Evolutionary conservation across 768 basidiomycete genomes (phyloP), one percentile per base, ranked within the genome.

Genomic region (Rhodotorula sphaerocarpa): DNA sequence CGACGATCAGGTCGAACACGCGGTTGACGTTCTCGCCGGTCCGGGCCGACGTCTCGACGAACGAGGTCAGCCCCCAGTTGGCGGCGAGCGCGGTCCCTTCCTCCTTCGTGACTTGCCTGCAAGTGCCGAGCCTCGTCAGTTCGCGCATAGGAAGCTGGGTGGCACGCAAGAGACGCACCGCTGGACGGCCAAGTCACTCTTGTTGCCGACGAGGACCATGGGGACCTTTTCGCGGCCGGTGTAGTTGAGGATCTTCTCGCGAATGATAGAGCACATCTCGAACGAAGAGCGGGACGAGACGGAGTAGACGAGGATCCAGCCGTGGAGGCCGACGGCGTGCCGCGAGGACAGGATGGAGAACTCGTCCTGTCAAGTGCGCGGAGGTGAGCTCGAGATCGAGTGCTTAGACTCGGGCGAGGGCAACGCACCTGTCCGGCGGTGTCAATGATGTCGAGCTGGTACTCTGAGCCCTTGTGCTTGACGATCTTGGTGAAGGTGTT

Each of bases 381-480:
- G n/a, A 16, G 50, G n/a, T 15, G 5, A 15, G 30, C 15, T 36
- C 28, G 41, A 59, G 60, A 31, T 33, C 34, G 21, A 63, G 54
- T 36, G 33, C 4, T 47, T 50, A 61, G 25, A 55, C 34, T 30
- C 51, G 63, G 66, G 41, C 2, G 2, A 16, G 41, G 6, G 5
- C 16, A 50, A 44, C 74, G 82, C 59, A 89, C 91, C 83, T 96
- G 93, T 33, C 93, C 93, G 54, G 93, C 93, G 67, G 90, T 93
- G 75, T 97, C 93, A 71, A 96, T 89, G 78, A 97, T 92, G 77
- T 93, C 90, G 77, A 91, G 92, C 64, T 90, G 86, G 73, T 91
- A 97, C 72, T 92, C 89, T 36, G 85, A 80, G 53, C 91, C 92
- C 59, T 88, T 88, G 79, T 87, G 86, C 61, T 81, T 82, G 72